A percentile compares a stretch with the other conserved stretches of the same genome.
phyloP scores from a whole-genome alignment of 2,329 filamentous ascomycete species.

The Phaeosphaeriaceae sp. region DNA sequence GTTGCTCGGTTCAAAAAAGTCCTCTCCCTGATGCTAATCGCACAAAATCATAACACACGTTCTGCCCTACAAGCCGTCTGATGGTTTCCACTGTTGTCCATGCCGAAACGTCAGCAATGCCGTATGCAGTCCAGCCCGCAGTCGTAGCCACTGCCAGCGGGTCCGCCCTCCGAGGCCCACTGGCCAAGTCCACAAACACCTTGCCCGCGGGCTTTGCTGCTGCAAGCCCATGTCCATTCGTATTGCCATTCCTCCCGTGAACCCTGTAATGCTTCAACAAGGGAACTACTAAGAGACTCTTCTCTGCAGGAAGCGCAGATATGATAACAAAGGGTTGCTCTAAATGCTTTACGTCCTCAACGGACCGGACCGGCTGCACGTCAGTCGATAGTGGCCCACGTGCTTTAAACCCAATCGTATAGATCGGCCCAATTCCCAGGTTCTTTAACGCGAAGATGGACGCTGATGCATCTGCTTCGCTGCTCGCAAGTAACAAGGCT shows the following conservation, averaged over 20 bases:
- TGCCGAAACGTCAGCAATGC: slow-evolving; percentile 77
- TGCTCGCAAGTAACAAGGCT: slow-evolving; percentile 76
- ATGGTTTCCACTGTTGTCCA: slow-evolving; percentile 86
- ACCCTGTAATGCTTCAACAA: slow-evolving; percentile 73
- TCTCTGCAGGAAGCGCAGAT: slow-evolving; percentile 78
- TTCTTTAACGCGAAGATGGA: slow-evolving; percentile 80
- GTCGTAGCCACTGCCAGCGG: slow-evolving; percentile 72
- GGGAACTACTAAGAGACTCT: slow-evolving; percentile 78
- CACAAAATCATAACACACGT: slow-evolving; percentile 88
- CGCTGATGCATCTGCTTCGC: slow-evolving; percentile 76
- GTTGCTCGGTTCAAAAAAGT: too few species aligned
- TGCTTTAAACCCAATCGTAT: slow-evolving; percentile 79
- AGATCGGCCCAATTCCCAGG: slow-evolving; percentile 77
- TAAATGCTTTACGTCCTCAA: slow-evolving; percentile 81
- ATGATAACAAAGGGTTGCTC: slow-evolving; percentile 83
- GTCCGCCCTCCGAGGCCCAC: slow-evolving; percentile 69
- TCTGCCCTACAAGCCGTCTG: slow-evolving; percentile 79
- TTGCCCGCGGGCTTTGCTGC: slow-evolving; percentile 55
- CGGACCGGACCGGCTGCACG: slow-evolving; percentile 68
- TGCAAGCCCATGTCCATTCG: slow-evolving; percentile 24
- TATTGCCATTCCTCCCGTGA: slow-evolving; percentile 49
- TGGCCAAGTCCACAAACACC: slow-evolving; percentile 82
- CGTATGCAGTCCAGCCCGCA: slow-evolving; percentile 80
- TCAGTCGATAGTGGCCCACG: slow-evolving; percentile 66
- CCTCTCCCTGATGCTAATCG: slow-evolving; percentile 70